phyloP scores from a whole-genome alignment of 257 asterid genomes.

The Solanum okadae region DNA sequence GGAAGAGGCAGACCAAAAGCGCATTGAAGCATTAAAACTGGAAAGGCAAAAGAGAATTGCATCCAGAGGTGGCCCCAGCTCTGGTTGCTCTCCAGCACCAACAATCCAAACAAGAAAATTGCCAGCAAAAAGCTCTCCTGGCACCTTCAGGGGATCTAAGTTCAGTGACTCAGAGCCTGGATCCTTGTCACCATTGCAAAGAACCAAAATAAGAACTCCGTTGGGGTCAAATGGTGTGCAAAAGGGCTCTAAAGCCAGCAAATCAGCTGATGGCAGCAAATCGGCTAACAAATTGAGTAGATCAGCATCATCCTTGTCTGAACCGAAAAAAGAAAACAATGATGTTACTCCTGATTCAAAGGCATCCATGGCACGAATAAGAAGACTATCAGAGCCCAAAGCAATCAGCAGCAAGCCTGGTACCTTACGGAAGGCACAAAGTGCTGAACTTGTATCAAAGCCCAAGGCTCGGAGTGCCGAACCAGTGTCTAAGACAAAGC shows the following conservation, averaged over 20 bases:
- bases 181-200: constrained; percentile 81
- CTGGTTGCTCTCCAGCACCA: constrained; percentile 32
- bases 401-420: constrained; percentile 27
- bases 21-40: constrained; percentile 69
- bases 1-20: constrained; percentile 68
- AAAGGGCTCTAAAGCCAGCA: constrained; percentile 44
- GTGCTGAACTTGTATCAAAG: constrained; percentile 39
- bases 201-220: constrained; percentile 70
- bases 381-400: constrained; percentile 88
- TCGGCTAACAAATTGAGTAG: constrained; percentile 52
- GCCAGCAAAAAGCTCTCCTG: constrained; percentile 56
- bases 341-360: constrained; percentile 54
- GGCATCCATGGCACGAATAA: constrained; percentile 58
- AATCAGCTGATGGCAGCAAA: constrained; percentile 36
- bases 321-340: constrained; percentile 36
- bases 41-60: constrained; percentile 87
- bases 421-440: constrained; percentile 33
- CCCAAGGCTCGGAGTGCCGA: constrained; percentile 23
- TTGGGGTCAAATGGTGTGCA: constrained; percentile 33
- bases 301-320: constrained; percentile 69
- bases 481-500: constrained; percentile 39
- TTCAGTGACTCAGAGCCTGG: constrained; percentile 90
- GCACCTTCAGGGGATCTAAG: constrained; percentile 65
- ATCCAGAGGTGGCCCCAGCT: constrained; percentile 43
- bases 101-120: constrained; percentile 37